These are phyloP conservation scores for Chaetomium fimeti DNA, from an alignment of 495 filamentous ascomycete species.

Conservation along the genomic window DNA sequence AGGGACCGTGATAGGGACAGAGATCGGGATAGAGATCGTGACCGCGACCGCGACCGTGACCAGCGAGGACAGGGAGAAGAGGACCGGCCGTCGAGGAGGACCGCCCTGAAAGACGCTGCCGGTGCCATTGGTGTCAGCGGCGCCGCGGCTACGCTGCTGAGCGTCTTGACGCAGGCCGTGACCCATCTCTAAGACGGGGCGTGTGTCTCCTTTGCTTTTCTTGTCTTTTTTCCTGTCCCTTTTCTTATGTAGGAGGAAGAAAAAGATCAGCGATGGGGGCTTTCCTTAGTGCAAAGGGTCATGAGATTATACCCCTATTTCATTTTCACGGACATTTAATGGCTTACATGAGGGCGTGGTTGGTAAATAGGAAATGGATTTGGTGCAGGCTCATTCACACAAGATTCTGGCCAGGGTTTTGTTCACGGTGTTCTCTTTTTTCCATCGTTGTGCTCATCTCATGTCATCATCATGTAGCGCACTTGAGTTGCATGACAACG, in stretches of 20 bases:
- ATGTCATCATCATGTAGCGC: not conserved
- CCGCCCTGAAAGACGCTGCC: constrained; percentile 41
- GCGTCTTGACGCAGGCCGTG: constrained; percentile 52
- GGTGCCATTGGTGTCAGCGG: constrained; percentile 52
- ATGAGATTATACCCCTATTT: constrained; percentile 5
- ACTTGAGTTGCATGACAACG: not conserved
- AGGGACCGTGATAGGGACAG: constrained; percentile 30
- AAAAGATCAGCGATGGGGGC: not conserved
- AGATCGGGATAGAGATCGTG: constrained; percentile 29
- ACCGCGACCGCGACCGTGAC: constrained; percentile 35
- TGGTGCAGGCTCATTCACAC: not conserved
- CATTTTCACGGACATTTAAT: not conserved
- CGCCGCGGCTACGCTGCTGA: constrained; percentile 51
- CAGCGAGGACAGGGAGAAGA: constrained; percentile 32
- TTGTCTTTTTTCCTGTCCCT: not conserved
- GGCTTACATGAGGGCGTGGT: not conserved
- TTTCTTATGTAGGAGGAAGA: constrained; percentile 7
- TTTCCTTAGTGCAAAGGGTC: not conserved
- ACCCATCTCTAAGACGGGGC: constrained; percentile 27
- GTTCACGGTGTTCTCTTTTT: not conserved
- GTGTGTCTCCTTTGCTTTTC: constrained; percentile 1
- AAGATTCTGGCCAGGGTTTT: not conserved
- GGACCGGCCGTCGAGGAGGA: constrained; percentile 35
- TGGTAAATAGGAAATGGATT: not conserved
- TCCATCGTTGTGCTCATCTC: not conserved